Conservation (phyloP, 208 protist species). For the Wallacemonas sp. region DNA sequence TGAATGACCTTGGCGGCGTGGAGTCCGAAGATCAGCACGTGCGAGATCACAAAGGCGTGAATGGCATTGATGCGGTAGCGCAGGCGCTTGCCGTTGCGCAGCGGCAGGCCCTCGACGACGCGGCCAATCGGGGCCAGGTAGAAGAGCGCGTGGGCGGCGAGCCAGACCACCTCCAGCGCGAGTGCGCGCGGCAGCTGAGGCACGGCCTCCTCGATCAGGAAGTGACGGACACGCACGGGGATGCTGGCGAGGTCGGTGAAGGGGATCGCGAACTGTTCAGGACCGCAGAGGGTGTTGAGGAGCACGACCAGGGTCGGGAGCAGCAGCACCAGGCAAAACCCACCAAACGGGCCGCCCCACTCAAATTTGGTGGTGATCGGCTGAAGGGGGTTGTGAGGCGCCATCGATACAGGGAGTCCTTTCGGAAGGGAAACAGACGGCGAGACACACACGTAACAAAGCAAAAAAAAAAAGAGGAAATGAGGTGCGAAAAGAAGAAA, state of each 20-base stretch:
- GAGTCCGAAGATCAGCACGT: slow-evolving; percentile 46
- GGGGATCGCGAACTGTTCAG: slow-evolving; percentile 32
- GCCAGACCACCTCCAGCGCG: slow-evolving; percentile 60
- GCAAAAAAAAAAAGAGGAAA: too few relatives aligned
- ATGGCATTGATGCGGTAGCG: slow-evolving; percentile 85
- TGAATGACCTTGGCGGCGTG: slow-evolving; percentile 46
- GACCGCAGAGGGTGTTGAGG: slow-evolving; percentile 63
- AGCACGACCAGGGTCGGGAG: slow-evolving; percentile 62
- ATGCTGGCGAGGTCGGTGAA: slow-evolving; percentile 12
- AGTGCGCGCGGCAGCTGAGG: slow-evolving; percentile 52
- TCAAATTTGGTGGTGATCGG: slow-evolving; percentile 65
- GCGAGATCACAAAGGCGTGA: slow-evolving; percentile 70
- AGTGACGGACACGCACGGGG: slow-evolving; percentile 28
- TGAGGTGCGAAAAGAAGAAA: too few relatives aligned
- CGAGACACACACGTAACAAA: too few relatives aligned
- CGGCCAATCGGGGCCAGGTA: slow-evolving; percentile 69
- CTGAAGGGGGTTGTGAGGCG: slow-evolving; percentile 39
- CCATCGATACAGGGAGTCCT: not conserved
- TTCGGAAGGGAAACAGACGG: too few relatives aligned
- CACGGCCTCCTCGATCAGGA: slow-evolving; percentile 26
- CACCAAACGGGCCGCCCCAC: slow-evolving; percentile 79
- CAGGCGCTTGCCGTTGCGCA: slow-evolving; percentile 69
- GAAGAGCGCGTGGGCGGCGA: slow-evolving; percentile 67
- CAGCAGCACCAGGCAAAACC: slow-evolving; percentile 46
- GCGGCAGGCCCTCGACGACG: slow-evolving; percentile 51